Percentiles rank a stretch among this genome's conserved stretches.
Conservation (phyloP, 2,329 filamentous ascomycete species). For the Sclerotinia glacialis region DNA sequence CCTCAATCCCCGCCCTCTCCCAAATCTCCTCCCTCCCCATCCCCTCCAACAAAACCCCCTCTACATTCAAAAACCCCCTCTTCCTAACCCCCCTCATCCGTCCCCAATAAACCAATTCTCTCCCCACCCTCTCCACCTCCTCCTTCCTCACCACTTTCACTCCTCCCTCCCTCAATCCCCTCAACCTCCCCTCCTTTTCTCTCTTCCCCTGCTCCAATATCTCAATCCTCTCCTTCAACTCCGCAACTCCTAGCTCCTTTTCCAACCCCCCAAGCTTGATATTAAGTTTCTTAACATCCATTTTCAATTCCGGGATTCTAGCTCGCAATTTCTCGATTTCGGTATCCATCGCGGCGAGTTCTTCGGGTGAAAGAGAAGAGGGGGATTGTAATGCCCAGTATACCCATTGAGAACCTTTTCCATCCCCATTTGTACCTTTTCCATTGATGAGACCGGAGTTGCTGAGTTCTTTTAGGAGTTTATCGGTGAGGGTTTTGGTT, state of each 20-base stretch:
- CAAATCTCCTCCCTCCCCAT: conserved; percentile 49
- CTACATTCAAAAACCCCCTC: conserved; percentile 35
- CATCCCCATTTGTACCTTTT: conserved; percentile 40
- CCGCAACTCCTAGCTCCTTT: conserved; percentile 46
- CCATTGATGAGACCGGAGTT: conserved; percentile 58
- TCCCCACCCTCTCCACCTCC: conserved; percentile 48
- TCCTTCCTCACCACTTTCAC: conserved; percentile 46
- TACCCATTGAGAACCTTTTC: conserved; percentile 39
- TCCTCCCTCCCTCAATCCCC: conserved; percentile 40
- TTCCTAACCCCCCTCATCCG: conserved; percentile 36
- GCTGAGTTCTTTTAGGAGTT: conserved; percentile 61
- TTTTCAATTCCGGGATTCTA: conserved; percentile 43
- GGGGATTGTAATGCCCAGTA: conserved; percentile 39
- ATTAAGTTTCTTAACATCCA: conserved; percentile 18
- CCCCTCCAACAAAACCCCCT: conserved; percentile 47
- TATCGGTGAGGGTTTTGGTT: conserved; percentile 52
- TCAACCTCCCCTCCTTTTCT: conserved; percentile 41
- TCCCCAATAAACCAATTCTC: conserved; percentile 47
- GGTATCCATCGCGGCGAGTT: conserved; percentile 6
- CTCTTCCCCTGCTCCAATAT: conserved; percentile 43
- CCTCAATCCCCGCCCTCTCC: conserved; percentile 40
- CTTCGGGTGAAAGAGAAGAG: conserved; percentile 41
- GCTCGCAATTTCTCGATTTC: conserved; percentile 46
- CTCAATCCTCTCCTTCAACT: conserved; percentile 46
- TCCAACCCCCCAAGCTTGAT: conserved; percentile 44